Conservation (phyloP, 2,329 filamentous ascomycete genomes). For the Diaporthe destruens region DNA sequence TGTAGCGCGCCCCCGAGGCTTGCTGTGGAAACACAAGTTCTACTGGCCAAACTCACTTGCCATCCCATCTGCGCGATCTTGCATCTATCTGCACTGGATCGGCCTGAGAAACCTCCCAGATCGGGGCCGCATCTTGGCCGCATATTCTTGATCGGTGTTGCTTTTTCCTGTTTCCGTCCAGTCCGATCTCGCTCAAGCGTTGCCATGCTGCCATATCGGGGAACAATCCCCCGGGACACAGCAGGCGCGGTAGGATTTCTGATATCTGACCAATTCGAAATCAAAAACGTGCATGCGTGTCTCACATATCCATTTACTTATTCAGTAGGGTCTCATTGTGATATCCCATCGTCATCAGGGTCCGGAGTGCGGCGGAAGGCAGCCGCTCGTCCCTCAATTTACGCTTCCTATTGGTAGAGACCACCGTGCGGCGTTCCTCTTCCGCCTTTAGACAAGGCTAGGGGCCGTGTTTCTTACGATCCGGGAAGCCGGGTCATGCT, state of each 20-base stretch:
- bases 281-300: constrained; percentile 28
- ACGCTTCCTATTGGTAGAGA: constrained; percentile 8
- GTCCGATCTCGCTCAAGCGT: constrained; percentile 32
- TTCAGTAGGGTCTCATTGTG: constrained; percentile 10
- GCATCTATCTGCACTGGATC: constrained; percentile 19
- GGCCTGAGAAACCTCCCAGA: constrained; percentile 8
- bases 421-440: not conserved
- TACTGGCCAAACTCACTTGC: not conserved
- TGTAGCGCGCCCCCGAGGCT: constrained; percentile 16
- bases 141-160: constrained; percentile 21
- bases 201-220: constrained; percentile 12
- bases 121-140: constrained; percentile 22
- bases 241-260: constrained; percentile 5
- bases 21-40: constrained; percentile 21
- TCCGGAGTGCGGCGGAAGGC: constrained; percentile 23
- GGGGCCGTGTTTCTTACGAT: constrained; percentile 18
- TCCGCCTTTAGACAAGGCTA: constrained; percentile 13
- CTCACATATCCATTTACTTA: constrained; percentile 9
- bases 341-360: constrained; percentile 5
- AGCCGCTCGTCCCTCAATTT: constrained; percentile 15
- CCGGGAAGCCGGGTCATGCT: constrained; percentile 15
- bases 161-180: constrained; percentile 12
- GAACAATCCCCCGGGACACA: constrained; percentile 6
- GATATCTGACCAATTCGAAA: constrained; percentile 11
- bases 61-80: constrained; percentile 26